Percentiles rank a stretch among this genome's conserved stretches.
phyloP scores from a whole-genome alignment of 495 filamentous ascomycete species.

The Penicillium angulare region DNA sequence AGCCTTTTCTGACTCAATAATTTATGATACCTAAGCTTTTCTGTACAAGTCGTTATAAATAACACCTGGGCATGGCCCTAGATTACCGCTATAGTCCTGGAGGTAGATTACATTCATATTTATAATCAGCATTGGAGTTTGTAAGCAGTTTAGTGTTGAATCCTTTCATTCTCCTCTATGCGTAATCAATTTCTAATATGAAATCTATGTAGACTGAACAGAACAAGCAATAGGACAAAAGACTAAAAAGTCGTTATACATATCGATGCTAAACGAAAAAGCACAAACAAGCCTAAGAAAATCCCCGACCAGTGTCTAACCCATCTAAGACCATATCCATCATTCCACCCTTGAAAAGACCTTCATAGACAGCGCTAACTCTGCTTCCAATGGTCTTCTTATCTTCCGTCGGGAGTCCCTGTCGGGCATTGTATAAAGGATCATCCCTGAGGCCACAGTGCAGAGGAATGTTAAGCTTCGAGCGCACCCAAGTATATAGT shows the following conservation, averaged over 20 bases:
- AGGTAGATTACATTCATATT: too few relatives aligned
- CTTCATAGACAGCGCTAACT: conserved; percentile 16
- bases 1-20: too few relatives aligned
- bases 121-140: too few relatives aligned
- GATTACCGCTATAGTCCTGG: too few relatives aligned
- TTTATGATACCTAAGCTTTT: too few relatives aligned
- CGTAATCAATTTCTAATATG: too few relatives aligned
- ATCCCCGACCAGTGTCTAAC: conserved; percentile 2
- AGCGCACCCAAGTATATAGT: conserved; percentile 15
- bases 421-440: conserved; percentile 16
- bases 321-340: conserved; percentile 11
- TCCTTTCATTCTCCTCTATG: too few relatives aligned
- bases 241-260: background rate
- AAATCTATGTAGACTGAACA: too few relatives aligned
- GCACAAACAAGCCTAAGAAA: background rate
- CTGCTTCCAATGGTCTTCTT: conserved; percentile 15
- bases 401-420: conserved; percentile 5
- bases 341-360: conserved; percentile 8
- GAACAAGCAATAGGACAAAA: background rate
- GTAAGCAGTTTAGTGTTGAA: too few relatives aligned
- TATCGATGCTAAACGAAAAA: background rate
- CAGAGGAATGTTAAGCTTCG: conserved; percentile 10
- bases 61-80: too few relatives aligned
- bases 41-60: too few relatives aligned
- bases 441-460: conserved; percentile 15